Conservation (phyloP, 2,329 filamentous ascomycete species). For the Colletotrichum kahawae region DNA sequence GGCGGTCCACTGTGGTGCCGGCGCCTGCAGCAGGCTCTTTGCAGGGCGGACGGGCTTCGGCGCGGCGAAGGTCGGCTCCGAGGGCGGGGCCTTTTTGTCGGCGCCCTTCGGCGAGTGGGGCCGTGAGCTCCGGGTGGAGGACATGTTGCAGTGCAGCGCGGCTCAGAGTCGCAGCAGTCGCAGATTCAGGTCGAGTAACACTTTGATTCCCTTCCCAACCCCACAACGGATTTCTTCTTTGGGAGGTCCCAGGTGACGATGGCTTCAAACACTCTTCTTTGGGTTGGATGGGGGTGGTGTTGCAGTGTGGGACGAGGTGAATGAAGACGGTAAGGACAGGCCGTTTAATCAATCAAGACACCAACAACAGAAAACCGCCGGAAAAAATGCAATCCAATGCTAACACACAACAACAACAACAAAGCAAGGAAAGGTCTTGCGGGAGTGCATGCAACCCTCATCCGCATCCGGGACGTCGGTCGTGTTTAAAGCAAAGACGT, state of each 20-base stretch:
- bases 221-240: neutral
- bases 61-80: constrained; percentile 1
- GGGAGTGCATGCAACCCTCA: constrained; percentile 1
- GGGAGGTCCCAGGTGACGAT: neutral
- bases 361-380: neutral
- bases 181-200: neutral
- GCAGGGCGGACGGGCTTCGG: constrained; percentile 10
- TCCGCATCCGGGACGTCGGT: neutral
- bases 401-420: neutral
- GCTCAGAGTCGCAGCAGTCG: neutral
- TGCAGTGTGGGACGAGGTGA: neutral
- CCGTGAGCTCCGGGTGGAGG: constrained; percentile 11
- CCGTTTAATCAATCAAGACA: neutral
- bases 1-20: constrained; percentile 1
- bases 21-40: neutral
- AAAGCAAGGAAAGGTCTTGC: constrained; percentile 18
- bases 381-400: neutral
- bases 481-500: constrained; percentile 13
- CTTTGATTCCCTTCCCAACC: neutral
- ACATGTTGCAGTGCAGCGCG: constrained; percentile 1
- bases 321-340: constrained; percentile 16
- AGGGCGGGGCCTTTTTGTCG: neutral
- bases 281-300: neutral
- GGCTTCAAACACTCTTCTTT: neutral
- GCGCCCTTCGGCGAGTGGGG: neutral